Evolutionary conservation across 371 early-diverging fungal species (phyloP).

Genomic region (Mucor sp.): DNA sequence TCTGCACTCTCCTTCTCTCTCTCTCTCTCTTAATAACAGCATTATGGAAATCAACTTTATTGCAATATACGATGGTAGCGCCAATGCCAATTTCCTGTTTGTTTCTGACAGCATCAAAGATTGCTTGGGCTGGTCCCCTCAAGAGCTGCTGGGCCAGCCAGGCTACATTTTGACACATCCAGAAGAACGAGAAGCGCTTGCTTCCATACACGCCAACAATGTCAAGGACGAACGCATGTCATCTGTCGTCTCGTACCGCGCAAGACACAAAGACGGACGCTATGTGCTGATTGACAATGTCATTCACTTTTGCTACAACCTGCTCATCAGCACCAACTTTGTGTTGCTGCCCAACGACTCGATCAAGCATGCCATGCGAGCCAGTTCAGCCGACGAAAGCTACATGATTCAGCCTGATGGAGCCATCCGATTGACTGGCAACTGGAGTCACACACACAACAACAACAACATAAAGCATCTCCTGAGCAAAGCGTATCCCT

Average conservation of each 20-base stretch:
- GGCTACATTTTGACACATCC: slow-evolving; percentile 52
- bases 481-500: slow-evolving; percentile 15
- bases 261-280: slow-evolving; percentile 36
- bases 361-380: slow-evolving; percentile 23
- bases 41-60: slow-evolving; percentile 46
- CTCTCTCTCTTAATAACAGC: not conserved
- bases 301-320: slow-evolving; percentile 42
- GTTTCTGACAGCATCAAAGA: slow-evolving; percentile 52
- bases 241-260: slow-evolving; percentile 28
- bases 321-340: slow-evolving; percentile 31
- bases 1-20: not conserved
- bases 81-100: slow-evolving; percentile 47
- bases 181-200: slow-evolving; percentile 39
- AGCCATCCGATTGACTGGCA: slow-evolving; percentile 18
- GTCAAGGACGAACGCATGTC: slow-evolving; percentile 55
- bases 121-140: slow-evolving; percentile 49
- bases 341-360: slow-evolving; percentile 1
- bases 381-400: slow-evolving; percentile 33
- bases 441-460: slow-evolving; percentile 28
- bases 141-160: slow-evolving; percentile 48
- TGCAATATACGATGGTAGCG: slow-evolving; percentile 57
- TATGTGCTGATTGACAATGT: slow-evolving; percentile 32
- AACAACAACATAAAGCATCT: slow-evolving; percentile 17
- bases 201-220: slow-evolving; percentile 38
- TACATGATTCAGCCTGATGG: slow-evolving; percentile 23